These are phyloP conservation scores for Suhomyces kunorum DNA, from an alignment of 1,139 yeast species.

Conservation along the genomic window DNA sequence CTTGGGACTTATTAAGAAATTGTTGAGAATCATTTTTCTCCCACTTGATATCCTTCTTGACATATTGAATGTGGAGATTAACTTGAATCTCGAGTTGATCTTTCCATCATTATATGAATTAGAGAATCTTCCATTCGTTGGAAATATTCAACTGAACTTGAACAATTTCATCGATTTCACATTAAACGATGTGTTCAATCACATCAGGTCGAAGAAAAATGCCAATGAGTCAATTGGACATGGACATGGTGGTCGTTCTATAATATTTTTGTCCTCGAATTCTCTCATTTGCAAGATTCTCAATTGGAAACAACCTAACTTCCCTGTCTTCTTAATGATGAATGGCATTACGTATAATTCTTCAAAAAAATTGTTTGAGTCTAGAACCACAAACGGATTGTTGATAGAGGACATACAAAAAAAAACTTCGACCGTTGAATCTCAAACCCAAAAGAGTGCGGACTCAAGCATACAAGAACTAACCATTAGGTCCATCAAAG, in stretches of 20 bases:
- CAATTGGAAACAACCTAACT: conserved; percentile 98
- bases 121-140: conserved; percentile 52
- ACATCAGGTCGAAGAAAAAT: conserved; percentile 58
- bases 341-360: conserved; percentile 56
- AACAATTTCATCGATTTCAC: conserved; percentile 77
- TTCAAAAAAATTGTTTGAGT: conserved; percentile 32
- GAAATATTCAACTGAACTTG: conserved; percentile 50
- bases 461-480: conserved; percentile 38
- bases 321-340: conserved; percentile 87
- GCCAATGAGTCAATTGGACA: conserved; percentile 4
- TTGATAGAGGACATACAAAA: conserved; percentile 27
- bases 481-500: conserved; percentile 48
- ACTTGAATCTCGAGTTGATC: conserved; percentile 74
- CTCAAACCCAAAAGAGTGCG: conserved; percentile 2
- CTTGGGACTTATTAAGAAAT: conserved; percentile 39
- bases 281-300: conserved; percentile 87
- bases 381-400: conserved; percentile 46
- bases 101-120: conserved; percentile 78
- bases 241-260: conserved; percentile 49
- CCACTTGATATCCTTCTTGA: conserved; percentile 64
- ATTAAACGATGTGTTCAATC: conserved; percentile 71
- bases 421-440: conserved; percentile 4
- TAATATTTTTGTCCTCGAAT: conserved; percentile 83
- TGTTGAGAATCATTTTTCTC: conserved; percentile 50
- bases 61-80: conserved; percentile 56